These are phyloP conservation scores for Plasmodium cynomolgi DNA, from an alignment of 169 alveolate species.

Conservation along the genomic window DNA sequence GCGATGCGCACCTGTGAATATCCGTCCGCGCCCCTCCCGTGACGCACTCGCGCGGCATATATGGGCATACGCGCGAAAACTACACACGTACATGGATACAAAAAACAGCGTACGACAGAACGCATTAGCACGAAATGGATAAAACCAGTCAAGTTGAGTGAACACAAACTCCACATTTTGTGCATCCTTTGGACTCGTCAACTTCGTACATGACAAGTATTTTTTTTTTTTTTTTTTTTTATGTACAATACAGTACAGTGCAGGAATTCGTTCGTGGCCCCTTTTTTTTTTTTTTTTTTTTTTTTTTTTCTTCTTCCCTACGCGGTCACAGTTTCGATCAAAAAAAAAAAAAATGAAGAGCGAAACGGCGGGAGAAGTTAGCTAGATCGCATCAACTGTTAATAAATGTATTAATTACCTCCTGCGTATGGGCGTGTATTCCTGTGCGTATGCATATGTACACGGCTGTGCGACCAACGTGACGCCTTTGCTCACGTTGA, in stretches of 20 bases:
- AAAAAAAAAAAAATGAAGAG: not conserved
- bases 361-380: not conserved
- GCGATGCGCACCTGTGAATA: not conserved
- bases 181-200: not conserved
- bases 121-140: not conserved
- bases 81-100: not conserved
- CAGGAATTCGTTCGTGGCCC: not conserved
- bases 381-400: not conserved
- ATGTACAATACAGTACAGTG: not conserved
- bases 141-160: not conserved
- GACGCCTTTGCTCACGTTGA: not conserved
- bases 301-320: not conserved
- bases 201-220: not conserved
- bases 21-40: too few relatives aligned
- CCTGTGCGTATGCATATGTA: not conserved
- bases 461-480: not conserved
- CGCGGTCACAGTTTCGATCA: not conserved
- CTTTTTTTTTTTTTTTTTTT: not conserved
- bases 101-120: not conserved
- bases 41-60: not conserved
- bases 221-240: not conserved
- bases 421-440: not conserved
- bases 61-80: not conserved
- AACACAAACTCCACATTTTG: not conserved
- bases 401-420: not conserved